Evolutionary conservation across 208 protist genomes (phyloP).

Genomic region (Naegleria fowleri): DNA sequence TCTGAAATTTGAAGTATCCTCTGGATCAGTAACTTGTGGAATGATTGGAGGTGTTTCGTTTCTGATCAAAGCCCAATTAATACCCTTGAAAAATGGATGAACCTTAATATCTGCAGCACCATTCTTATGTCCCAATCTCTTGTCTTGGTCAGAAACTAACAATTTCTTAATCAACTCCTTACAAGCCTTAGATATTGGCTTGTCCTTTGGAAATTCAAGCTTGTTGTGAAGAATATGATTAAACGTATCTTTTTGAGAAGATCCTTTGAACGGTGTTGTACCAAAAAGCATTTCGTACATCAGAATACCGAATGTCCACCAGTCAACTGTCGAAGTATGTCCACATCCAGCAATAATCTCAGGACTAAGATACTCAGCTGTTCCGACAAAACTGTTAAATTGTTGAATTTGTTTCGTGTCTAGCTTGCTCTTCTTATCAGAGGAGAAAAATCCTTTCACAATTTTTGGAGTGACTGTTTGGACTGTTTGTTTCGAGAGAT

Average conservation of each 20-base stretch:
- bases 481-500: slow-evolving; percentile 30
- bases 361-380: slow-evolving; percentile 56
- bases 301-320: slow-evolving; percentile 56
- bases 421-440: neutral
- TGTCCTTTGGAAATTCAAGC: neutral
- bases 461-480: slow-evolving; percentile 17
- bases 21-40: neutral
- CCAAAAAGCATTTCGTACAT: slow-evolving; percentile 59
- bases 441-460: slow-evolving; percentile 19
- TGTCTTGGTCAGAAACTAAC: slow-evolving; percentile 6
- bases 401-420: slow-evolving; percentile 14
- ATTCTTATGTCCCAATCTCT: slow-evolving; percentile 29
- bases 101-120: slow-evolving; percentile 30
- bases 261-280: slow-evolving; percentile 45
- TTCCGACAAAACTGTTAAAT: slow-evolving; percentile 50
- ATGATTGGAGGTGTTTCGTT: slow-evolving; percentile 23
- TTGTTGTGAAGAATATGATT: slow-evolving; percentile 33
- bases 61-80: slow-evolving; percentile 25
- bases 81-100: slow-evolving; percentile 33
- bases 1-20: slow-evolving; percentile 15
- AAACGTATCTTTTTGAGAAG: slow-evolving; percentile 38
- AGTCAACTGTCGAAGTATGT: slow-evolving; percentile 53
- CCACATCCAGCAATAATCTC: slow-evolving; percentile 48
- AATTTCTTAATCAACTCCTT: slow-evolving; percentile 33
- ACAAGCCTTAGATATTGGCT: neutral